These are phyloP conservation scores for Misopates orontium DNA, from an alignment of 257 asterid genomes.

Conservation along the genomic window DNA sequence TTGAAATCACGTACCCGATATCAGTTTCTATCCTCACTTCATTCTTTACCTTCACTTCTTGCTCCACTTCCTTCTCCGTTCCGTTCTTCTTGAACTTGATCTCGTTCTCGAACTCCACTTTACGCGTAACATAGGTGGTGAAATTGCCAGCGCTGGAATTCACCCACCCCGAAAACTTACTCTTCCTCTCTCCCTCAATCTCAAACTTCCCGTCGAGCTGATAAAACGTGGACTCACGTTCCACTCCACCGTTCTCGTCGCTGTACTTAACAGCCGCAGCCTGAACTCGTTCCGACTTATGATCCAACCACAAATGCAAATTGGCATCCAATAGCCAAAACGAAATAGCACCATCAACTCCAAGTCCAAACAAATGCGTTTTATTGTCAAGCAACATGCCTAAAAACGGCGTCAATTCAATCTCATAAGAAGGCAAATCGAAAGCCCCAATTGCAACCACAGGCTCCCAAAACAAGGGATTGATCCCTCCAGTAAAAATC, in stretches of 20 bases:
- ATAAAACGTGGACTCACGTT: constrained; percentile 33
- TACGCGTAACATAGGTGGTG: constrained; percentile 38
- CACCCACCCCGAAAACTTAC: constrained; percentile 74
- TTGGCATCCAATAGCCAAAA: constrained; percentile 86
- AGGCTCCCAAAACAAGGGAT: constrained; percentile 89
- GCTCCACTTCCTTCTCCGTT: constrained; percentile 45
- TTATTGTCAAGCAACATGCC: constrained; percentile 58
- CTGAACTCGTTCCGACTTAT: constrained; percentile 36
- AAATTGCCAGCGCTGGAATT: constrained; percentile 67
- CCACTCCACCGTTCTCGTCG: constrained; percentile 34
- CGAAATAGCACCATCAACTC: constrained; percentile 58
- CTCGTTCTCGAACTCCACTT: constrained; percentile 51
- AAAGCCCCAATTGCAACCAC: constrained; percentile 82
- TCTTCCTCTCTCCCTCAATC: constrained; percentile 49
- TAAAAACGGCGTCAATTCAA: constrained; percentile 69
- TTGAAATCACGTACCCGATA: constrained; percentile 29
- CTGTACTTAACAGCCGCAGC: constrained; percentile 42
- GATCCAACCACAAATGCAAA: constrained; percentile 82
- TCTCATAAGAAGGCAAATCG: constrained; percentile 75
- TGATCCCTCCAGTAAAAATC: constrained; percentile 71
- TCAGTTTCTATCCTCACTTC: constrained; percentile 33
- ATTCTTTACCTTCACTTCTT: constrained; percentile 44
- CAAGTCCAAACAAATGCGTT: constrained; percentile 49
- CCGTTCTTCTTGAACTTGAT: constrained; percentile 50
- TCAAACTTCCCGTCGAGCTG: constrained; percentile 58